A percentile compares a stretch with the other conserved stretches of the same genome.
Conservation (phyloP, 1,139 yeast genomes). For the Pichia sp. region DNA sequence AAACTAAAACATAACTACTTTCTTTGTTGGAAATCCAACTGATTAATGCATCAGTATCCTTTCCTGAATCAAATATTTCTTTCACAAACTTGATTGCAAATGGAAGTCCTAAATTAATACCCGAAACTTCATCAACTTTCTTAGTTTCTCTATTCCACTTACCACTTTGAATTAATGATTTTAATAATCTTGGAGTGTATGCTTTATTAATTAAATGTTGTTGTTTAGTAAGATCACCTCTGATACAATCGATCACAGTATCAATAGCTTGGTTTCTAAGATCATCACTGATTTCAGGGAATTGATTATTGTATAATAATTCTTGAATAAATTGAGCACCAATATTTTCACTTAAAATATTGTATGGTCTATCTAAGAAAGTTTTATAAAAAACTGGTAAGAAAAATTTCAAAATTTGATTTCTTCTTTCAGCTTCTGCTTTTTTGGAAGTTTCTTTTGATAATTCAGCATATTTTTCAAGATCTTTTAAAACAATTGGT, state of each 20-base stretch:
- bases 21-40: constrained; percentile 66
- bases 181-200: constrained; percentile 69
- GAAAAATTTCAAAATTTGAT: constrained; percentile 60
- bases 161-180: constrained; percentile 80
- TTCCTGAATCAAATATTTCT: constrained; percentile 41
- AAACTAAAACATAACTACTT: constrained; percentile 77
- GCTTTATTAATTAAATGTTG: constrained; percentile 68
- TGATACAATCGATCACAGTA: constrained; percentile 50
- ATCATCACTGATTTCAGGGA: constrained; percentile 42
- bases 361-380: constrained; percentile 41
- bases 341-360: constrained; percentile 58
- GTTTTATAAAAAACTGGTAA: constrained; percentile 60
- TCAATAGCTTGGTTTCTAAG: constrained; percentile 49
- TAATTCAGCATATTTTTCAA: constrained; percentile 54
- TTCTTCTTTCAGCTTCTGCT: constrained; percentile 69
- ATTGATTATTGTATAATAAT: constrained; percentile 49
- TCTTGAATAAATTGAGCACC: constrained; percentile 84
- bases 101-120: constrained; percentile 48
- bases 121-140: constrained; percentile 40
- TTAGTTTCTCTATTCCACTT: constrained; percentile 61
- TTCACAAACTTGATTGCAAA: constrained; percentile 54
- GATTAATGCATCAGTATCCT: constrained; percentile 41
- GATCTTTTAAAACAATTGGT: constrained; percentile 57
- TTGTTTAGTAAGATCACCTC: constrained; percentile 63
- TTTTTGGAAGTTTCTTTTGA: constrained; percentile 79